Conservation (phyloP, 345 rosid species). For the Raphanus sativus region DNA sequence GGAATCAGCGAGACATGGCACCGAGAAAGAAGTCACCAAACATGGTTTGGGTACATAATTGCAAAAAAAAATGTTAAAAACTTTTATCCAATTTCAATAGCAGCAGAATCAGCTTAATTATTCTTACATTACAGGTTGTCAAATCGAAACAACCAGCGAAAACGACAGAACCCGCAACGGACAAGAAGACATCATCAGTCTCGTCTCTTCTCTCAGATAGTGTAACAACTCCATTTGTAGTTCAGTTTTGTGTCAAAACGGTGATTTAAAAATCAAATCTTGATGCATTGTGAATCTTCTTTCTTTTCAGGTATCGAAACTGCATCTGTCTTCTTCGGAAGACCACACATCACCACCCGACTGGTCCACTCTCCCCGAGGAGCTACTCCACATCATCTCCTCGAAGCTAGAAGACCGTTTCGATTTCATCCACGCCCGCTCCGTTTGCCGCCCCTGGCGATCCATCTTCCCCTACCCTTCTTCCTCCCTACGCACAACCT, state of each 20-base stretch:
- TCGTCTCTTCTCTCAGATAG: neutral
- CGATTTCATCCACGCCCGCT: neutral
- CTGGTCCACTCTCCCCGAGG: neutral
- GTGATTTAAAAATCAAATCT: neutral
- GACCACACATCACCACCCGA: neutral
- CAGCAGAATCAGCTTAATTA: neutral
- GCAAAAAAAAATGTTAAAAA: too few relatives aligned
- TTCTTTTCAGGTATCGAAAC: neutral
- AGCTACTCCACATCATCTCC: neutral
- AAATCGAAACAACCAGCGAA: neutral
- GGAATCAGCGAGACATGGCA: neutral
- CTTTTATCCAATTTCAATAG: neutral
- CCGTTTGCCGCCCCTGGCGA: neutral
- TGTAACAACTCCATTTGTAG: neutral
- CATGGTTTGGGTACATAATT: neutral
- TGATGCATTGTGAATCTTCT: neutral
- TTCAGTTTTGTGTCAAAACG: neutral
- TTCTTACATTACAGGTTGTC: neutral
- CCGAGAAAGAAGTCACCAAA: neutral
- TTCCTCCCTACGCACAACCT: neutral
- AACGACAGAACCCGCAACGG: neutral
- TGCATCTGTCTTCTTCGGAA: neutral
- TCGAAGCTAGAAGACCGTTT: neutral
- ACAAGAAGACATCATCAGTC: neutral
- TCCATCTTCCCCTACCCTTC: neutral